Evolutionary conservation across 805 yeast genomes (phyloP).

Genomic region (Saturnispora ahearnii): DNA sequence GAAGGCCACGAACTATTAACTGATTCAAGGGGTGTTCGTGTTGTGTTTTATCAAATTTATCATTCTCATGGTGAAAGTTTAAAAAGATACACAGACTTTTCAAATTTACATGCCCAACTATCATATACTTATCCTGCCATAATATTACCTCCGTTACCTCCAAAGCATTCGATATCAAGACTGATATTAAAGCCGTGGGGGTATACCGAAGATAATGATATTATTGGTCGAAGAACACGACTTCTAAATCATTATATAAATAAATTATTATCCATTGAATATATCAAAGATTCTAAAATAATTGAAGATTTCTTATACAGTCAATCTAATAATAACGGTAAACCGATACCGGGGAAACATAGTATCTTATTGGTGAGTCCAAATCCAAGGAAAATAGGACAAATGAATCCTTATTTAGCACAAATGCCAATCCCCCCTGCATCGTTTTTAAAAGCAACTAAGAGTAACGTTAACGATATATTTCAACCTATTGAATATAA

Average conservation of each 20-base stretch:
- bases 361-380: constrained; percentile 41
- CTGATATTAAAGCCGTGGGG: constrained; percentile 26
- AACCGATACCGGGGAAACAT: constrained; percentile 38
- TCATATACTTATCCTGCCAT: constrained; percentile 70
- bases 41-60: constrained; percentile 26
- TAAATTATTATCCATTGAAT: constrained; percentile 30
- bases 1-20: constrained; percentile 17
- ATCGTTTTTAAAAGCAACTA: constrained; percentile 20
- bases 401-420: constrained; percentile 38
- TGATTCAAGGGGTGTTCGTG: constrained; percentile 24
- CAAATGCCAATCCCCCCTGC: constrained; percentile 37
- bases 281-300: constrained; percentile 30
- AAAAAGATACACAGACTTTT: constrained; percentile 89
- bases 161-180: constrained; percentile 50
- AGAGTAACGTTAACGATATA: constrained; percentile 18
- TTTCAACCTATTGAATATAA: constrained; percentile 23
- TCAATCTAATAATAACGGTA: constrained; percentile 30
- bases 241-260: constrained; percentile 36
- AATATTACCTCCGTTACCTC: constrained; percentile 95
- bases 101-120: constrained; percentile 62
- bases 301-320: constrained; percentile 34
- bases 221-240: constrained; percentile 41
- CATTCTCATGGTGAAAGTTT: constrained; percentile 26
- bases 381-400: constrained; percentile 37
- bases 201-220: constrained; percentile 24